phyloP scores from a whole-genome alignment of 2,329 filamentous ascomycete genomes.

The Cadophora gregata region DNA sequence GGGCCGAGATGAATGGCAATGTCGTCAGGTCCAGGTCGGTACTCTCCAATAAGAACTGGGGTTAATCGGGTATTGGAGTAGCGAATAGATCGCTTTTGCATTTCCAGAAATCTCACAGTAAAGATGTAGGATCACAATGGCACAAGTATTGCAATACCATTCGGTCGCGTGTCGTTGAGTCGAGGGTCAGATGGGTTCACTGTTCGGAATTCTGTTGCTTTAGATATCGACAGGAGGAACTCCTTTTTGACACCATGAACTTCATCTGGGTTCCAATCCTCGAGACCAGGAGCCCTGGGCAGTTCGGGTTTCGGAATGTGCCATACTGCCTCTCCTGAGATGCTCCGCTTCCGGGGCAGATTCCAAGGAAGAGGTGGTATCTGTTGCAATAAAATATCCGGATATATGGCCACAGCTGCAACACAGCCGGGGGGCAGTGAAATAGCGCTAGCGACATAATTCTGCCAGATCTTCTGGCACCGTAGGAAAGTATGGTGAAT shows the following conservation, averaged over 20 bases:
- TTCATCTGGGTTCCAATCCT: conserved; percentile 15
- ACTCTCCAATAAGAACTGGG: neutral
- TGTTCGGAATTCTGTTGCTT: conserved; percentile 18
- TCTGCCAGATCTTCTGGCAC: neutral
- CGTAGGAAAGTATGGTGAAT: neutral
- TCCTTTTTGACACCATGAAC: conserved; percentile 19
- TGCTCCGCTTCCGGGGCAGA: neutral
- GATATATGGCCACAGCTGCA: neutral
- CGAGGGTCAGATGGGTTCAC: conserved; percentile 7
- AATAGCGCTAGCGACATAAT: neutral
- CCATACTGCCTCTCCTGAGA: conserved; percentile 7
- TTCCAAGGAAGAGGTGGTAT: neutral
- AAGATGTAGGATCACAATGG: conserved; percentile 23
- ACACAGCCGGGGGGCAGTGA: conserved; percentile 2
- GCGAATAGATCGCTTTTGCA: conserved; percentile 18
- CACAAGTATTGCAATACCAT: conserved; percentile 24
- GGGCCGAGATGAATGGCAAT: conserved; percentile 7
- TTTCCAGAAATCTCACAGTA: conserved; percentile 21
- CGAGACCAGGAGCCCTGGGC: neutral
- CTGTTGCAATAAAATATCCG: conserved; percentile 1
- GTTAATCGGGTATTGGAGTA: conserved; percentile 16
- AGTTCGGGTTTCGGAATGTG: neutral
- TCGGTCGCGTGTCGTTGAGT: conserved; percentile 15
- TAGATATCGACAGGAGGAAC: conserved; percentile 20
- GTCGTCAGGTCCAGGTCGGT: neutral